Evolutionary conservation across 257 asterid genomes (phyloP), one percentile per base, ranked within the genome.

Genomic region (Ilex aquifolium): DNA sequence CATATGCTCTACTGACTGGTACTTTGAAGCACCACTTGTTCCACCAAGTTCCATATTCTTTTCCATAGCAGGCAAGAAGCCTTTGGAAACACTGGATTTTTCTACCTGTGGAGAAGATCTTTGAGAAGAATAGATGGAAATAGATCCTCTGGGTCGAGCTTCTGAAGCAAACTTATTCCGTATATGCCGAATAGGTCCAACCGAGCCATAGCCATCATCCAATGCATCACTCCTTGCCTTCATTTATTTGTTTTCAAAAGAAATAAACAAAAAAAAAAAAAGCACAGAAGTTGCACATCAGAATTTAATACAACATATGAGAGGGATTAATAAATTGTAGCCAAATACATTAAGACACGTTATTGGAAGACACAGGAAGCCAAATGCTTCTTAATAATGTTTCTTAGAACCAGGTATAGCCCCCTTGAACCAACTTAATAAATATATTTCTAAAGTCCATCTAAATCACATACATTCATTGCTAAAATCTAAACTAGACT

Each of bases 171-270:
- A 82, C 67, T 69, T 93, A 65, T 75, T 83, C 71, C 85, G 75
- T 39, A 79, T 68, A 27, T 85, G 86, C 54, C 95, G 85, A 60
- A 93, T 77, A 27, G 97, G 96, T 48, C 99, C 97, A 64, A 68
- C 86, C 32, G 97, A 83, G 66, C 95, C 95, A 78, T 79, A 82
- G 76, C 65, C 32, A 46, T 60, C 81, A 69, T 75, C 85, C 69
- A 64, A 67, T 4, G 60, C 65, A 58, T 78, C 86, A 59, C 73
- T 77, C 72, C 80, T 70, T 29, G 80, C 67, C 58, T 77, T 89
- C 49, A 52, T 36, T 36, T 36, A 36, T 36, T 21, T 36, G 42
- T 36, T 36, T 36, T 21, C 27, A 21, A 21, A 21, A 21, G 27
- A 21, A 21, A 21, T 21, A 36, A 36, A 36, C 40, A 36, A 36